Evolutionary conservation across 176 grass and related monocot genomes (phyloP), one percentile per base, ranked within the genome.

Genomic region (Bonia amplexicaulis): DNA sequence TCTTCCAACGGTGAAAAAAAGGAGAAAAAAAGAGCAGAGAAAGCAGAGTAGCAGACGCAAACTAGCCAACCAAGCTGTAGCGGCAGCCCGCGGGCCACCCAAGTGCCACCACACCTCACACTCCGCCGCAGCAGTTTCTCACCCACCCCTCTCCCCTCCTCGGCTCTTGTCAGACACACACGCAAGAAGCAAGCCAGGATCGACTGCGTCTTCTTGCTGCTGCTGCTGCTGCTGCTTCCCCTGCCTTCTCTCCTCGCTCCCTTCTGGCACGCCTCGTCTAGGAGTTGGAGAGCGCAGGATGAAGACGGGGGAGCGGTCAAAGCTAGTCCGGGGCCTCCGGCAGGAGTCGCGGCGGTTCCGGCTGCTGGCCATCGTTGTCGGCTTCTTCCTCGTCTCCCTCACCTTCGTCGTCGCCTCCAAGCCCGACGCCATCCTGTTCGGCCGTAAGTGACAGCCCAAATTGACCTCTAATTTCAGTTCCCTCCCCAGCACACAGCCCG

Each of bases 381-480:
- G 93, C 17, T 93, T 94, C 84, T 92, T 98, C 44, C 73, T 95
- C 65, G 87, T 98, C 67, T 87, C 91, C 9, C 80, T 94, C 58
- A 98, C 96, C 80, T 98, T 93, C 88, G 73, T 95, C 54, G 58
- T 98, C 73, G 60, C 95, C 49, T 93, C 93, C 23, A 98, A 91
- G 79, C 93, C 96, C 17, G 87, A 97, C 0, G 77, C 90, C 42
- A 89, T 95, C 78, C 83, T 91, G 44, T 93, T 89, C 91, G 37
- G 39, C 82, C 27, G 82, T 87, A 49, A 90, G 84, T 78, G 44
- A 2, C 12, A 53, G 1, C 59, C 41, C 46, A n/a, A 44, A 54
- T 47, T 44, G 27, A 52, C 23, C 17, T 51, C 4, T 16, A 15
- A 26, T 72, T 64, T 66, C 41, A 16, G 7, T 46, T 80, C 33